Percentiles rank a stretch among this genome's conserved stretches.
Conservation (phyloP, 2,329 filamentous ascomycete species). For the Stromatinia cepivora region DNA sequence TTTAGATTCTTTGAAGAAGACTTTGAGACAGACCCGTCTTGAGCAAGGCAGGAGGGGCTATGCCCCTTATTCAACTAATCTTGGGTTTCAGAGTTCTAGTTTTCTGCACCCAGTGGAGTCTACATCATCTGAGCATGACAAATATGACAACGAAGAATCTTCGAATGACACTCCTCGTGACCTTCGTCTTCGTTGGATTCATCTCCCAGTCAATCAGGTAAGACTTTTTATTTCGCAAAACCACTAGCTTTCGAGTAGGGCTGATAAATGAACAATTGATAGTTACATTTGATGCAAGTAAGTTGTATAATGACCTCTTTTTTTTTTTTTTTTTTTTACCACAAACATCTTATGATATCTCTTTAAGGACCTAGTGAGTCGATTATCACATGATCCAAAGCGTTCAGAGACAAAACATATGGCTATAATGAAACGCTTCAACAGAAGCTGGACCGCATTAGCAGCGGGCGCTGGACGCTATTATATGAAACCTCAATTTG, state of each 20-base stretch:
- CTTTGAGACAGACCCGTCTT: background rate
- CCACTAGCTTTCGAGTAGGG: background rate
- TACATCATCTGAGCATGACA: background rate
- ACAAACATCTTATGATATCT: background rate
- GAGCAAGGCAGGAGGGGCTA: background rate
- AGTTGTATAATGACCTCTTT: background rate
- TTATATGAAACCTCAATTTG: background rate
- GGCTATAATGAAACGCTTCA: constrained; percentile 6
- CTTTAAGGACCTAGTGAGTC: background rate
- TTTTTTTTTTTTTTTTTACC: too few relatives aligned
- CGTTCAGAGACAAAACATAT: background rate
- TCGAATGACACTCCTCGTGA: background rate
- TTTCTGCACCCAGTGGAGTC: background rate
- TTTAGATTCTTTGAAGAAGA: background rate
- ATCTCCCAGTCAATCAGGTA: background rate
- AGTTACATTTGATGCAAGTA: constrained; percentile 3
- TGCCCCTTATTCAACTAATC: accelerated
- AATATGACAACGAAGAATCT: too few relatives aligned
- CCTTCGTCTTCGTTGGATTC: background rate
- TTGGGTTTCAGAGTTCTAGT: background rate
- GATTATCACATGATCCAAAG: background rate
- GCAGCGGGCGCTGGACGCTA: constrained; percentile 3
- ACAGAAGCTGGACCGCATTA: background rate
- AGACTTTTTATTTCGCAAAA: background rate
- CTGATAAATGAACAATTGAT: background rate